Evolutionary conservation across 768 basidiomycete species (phyloP), one percentile per base, ranked within the genome.

Genomic region (Tricholoma bakamatsutake): DNA sequence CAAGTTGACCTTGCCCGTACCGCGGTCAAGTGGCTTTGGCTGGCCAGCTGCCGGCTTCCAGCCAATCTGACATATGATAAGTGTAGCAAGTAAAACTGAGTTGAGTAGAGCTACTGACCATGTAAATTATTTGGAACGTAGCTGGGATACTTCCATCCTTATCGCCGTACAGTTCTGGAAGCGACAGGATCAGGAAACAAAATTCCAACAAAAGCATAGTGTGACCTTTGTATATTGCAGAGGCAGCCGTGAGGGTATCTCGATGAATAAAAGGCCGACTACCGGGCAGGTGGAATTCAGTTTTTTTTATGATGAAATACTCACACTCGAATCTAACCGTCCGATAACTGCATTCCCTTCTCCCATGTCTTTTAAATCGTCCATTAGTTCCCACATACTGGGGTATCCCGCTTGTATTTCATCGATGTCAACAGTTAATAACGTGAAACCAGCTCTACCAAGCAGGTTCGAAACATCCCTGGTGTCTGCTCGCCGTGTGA

Each of bases 361-460:
- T 17, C 97, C 97, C 97, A 99, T 99, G 66, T 92, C 85, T 51
- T 82, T 79, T n/a, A 99, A 71, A 69, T 99, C 97, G 54, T 93
- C 84, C 69, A 98, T 77, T 12, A 99, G 80, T 65, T 98, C 96
- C 87, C 90, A 98, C 80, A 98, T 95, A 45, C 85, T 88, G 0
- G 97, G 97, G 66, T 98, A 99, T 6, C 81, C 81, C 35, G 98
- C 84, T 60, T 82, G 84, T 6, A 99, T 79, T 72, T 99, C 97
- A 66, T 99, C 97, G 34, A 89, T 83, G 64, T 99, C 97, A 31
- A 98, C 92, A 0, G 97, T 98, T 15, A 98, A 82, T 18, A 97
- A 75, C 0, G 88, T 90, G 69, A 98, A 97, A 11, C 96, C 96
- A 0, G 97, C 96, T 53, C 95, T 84, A 34, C 86, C 83, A 35